Percentiles rank a stretch among this genome's conserved stretches.
These are phyloP conservation scores for Austropuccinia psidii DNA, from an alignment of 1,284 basidiomycete genomes.

Conservation along the genomic window DNA sequence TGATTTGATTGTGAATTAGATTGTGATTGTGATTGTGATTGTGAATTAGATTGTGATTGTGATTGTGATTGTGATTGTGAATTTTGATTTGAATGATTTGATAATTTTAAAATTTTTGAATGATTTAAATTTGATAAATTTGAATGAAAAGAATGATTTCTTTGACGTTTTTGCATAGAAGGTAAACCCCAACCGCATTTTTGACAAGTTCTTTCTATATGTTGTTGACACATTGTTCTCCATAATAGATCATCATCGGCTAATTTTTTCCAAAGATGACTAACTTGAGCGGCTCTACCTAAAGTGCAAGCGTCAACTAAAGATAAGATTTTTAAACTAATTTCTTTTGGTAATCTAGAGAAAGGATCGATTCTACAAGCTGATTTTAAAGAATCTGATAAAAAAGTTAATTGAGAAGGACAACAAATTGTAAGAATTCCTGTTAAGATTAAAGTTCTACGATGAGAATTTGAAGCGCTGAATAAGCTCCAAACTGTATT, in stretches of 20 bases:
- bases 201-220: slow-evolving; percentile 92
- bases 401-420: slow-evolving; percentile 94
- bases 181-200: slow-evolving; percentile 98
- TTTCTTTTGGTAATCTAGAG: slow-evolving; percentile 78
- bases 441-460: slow-evolving; percentile 86
- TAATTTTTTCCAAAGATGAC: slow-evolving; percentile 71
- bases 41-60: neutral
- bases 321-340: slow-evolving; percentile 78
- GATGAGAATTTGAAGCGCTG: slow-evolving; percentile 82
- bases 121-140: neutral
- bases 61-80: slow-evolving; percentile 39
- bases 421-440: slow-evolving; percentile 99
- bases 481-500: slow-evolving; percentile 95
- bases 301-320: slow-evolving; percentile 92
- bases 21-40: neutral
- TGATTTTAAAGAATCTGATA: slow-evolving; percentile 80
- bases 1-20: neutral
- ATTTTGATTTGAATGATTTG: slow-evolving; percentile 16
- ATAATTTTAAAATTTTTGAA: slow-evolving; percentile 44
- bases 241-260: slow-evolving; percentile 96
- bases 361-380: slow-evolving; percentile 96
- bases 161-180: slow-evolving; percentile 64
- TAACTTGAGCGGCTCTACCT: slow-evolving; percentile 91
- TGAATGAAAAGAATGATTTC: slow-evolving; percentile 37
- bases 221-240: slow-evolving; percentile 95